Base-by-base conservation (phyloP, 441 rosid genomes). In the Populus hybrid region DNA sequence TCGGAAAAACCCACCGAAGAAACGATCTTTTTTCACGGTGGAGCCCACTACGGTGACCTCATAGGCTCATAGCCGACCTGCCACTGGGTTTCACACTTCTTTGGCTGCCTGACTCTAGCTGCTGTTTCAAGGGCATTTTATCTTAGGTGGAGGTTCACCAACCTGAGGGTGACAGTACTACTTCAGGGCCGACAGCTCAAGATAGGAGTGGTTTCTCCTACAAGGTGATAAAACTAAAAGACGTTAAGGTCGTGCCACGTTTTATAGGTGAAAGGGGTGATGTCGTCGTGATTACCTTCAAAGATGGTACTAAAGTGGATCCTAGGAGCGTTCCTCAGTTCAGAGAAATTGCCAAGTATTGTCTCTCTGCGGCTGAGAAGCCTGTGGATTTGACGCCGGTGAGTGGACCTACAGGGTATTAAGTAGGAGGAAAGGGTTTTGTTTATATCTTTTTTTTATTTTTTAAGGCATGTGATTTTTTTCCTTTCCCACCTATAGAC, bases 251-350 rank as follows among this genome's bases (percentile, higher is more conserved):
- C 28, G 99, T 95, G 82, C 98, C 99, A 21, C 81, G 99, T 70
- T 89, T 95, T 74, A 85, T 92, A 8, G 99, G 99, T 50, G 97
- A 95, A 83, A 91, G 97, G 97, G 97, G 98, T 75, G 96, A 95
- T 72, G 79, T 92, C 79, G 69, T 93, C 79, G 69, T 93, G 67
- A 95, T 90, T 64, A 90, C 96, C 0, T 78, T 95, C 76, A 85
- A 74, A 78, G 98, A 93, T 69, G 97, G 94, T 2, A 90, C 98
- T 3, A 89, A 89, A 79, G 93, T 95, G 42, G 97, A 92, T 77
- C 87, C 92, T 8, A 86, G 96, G 81, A 91, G 97, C 70, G 99
- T 93, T 42, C 99, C 99, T 9, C 91, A 78, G 83, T 95, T 95
- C 78, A 88, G 99, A 82, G 93, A 92, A 86, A 88, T 91, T 68